Evolutionary conservation across 1,284 basidiomycete genomes (phyloP).

Genomic region (Cerrena zonata): DNA sequence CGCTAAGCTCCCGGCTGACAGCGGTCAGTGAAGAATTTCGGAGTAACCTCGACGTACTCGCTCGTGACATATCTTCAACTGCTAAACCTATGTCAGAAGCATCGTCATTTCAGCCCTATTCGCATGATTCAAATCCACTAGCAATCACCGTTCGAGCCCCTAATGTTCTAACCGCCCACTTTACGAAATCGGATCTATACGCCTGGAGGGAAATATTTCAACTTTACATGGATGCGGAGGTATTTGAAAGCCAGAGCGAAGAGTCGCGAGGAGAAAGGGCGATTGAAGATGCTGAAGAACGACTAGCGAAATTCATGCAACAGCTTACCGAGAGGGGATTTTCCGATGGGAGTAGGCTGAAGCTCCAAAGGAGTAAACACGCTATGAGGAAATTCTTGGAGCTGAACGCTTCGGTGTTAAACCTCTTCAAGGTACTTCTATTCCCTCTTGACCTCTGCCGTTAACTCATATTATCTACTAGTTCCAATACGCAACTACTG

Average conservation of each 20-base stretch:
- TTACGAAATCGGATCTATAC: slow-evolving; percentile 68
- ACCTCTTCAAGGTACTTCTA: slow-evolving; percentile 71
- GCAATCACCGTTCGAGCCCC: slow-evolving; percentile 17
- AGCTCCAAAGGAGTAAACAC: slow-evolving; percentile 54
- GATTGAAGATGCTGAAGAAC: slow-evolving; percentile 68
- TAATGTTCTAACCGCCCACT: slow-evolving; percentile 13
- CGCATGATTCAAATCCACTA: slow-evolving; percentile 38
- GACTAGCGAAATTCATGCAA: slow-evolving; percentile 67
- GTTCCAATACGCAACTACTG: slow-evolving; percentile 82
- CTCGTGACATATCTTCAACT: slow-evolving; percentile 51
- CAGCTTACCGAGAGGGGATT: slow-evolving; percentile 60
- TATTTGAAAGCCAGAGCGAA: slow-evolving; percentile 82
- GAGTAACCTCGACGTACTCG: slow-evolving; percentile 55
- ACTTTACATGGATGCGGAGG: slow-evolving; percentile 80
- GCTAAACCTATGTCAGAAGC: slow-evolving; percentile 54
- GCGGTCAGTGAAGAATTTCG: slow-evolving; percentile 63
- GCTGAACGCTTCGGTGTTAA: slow-evolving; percentile 77
- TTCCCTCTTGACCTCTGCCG: background rate
- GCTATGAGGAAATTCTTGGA: slow-evolving; percentile 78
- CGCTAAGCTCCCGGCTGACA: slow-evolving; percentile 62
- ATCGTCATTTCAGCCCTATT: slow-evolving; percentile 43
- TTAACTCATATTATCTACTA: slow-evolving; percentile 20
- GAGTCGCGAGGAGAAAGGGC: slow-evolving; percentile 68
- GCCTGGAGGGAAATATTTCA: slow-evolving; percentile 89
- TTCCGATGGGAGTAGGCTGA: slow-evolving; percentile 54